Percentiles rank a stretch among this genome's conserved stretches.
These are phyloP conservation scores for Ustanciosporium gigantosporum DNA, from an alignment of 1,284 basidiomycete genomes.

Conservation along the genomic window DNA sequence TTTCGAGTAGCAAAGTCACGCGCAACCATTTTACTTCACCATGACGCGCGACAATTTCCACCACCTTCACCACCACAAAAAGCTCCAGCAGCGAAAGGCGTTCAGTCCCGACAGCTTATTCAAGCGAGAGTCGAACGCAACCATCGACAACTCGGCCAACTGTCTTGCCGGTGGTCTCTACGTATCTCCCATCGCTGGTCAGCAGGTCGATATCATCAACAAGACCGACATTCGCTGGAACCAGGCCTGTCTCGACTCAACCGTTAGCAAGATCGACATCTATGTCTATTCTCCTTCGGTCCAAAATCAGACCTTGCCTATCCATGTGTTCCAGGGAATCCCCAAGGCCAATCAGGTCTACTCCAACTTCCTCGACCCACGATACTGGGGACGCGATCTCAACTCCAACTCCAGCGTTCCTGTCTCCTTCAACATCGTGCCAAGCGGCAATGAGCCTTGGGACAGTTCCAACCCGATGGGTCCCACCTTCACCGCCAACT, in stretches of 20 bases:
- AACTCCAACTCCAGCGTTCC: slow-evolving; percentile 27
- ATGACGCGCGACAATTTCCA: slow-evolving; percentile 33
- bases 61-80: slow-evolving; percentile 27
- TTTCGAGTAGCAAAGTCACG: neutral
- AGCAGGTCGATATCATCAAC: slow-evolving; percentile 33
- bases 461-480: slow-evolving; percentile 55
- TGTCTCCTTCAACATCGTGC: slow-evolving; percentile 59
- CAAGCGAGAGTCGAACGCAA: slow-evolving; percentile 31
- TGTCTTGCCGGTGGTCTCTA: slow-evolving; percentile 51
- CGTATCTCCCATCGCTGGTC: slow-evolving; percentile 20
- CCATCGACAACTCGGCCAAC: slow-evolving; percentile 36
- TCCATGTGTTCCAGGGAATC: slow-evolving; percentile 50
- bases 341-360: slow-evolving; percentile 33
- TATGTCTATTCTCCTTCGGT: slow-evolving; percentile 55
- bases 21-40: slow-evolving; percentile 7
- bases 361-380: slow-evolving; percentile 44
- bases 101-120: slow-evolving; percentile 6
- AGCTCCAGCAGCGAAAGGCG: slow-evolving; percentile 31
- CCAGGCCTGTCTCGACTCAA: slow-evolving; percentile 36
- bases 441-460: slow-evolving; percentile 57
- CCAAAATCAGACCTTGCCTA: slow-evolving; percentile 37
- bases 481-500: slow-evolving; percentile 50
- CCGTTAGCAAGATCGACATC: slow-evolving; percentile 51
- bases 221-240: slow-evolving; percentile 47
- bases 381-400: slow-evolving; percentile 53